phyloP scores from a whole-genome alignment of 345 rosid genomes.

The Rhizophora mangle region DNA sequence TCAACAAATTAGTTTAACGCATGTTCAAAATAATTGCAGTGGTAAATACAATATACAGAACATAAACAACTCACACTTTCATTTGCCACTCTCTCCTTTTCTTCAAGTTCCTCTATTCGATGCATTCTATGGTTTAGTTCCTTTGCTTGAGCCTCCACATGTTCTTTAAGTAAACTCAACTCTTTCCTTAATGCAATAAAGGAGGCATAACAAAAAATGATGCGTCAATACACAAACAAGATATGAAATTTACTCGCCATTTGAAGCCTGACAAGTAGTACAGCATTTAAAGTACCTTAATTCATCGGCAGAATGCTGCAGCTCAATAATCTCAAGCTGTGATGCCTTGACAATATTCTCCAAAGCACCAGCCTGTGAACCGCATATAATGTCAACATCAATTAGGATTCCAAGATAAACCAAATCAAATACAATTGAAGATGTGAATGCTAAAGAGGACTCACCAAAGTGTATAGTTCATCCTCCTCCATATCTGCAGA shows the following conservation, averaged over 20 bases:
- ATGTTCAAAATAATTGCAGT: background rate
- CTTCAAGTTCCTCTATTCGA: conserved; percentile 79
- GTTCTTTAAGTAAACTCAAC: conserved; percentile 57
- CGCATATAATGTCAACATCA: conserved; percentile 12
- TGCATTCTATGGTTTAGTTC: conserved; percentile 66
- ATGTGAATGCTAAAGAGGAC: conserved; percentile 17
- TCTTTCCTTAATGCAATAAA: conserved; percentile 74
- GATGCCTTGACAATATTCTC: conserved; percentile 91
- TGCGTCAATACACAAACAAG: conserved; percentile 16
- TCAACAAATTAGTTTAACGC: background rate
- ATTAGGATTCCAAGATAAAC: conserved; percentile 8
- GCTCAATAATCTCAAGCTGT: conserved; percentile 80
- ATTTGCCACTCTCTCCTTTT: conserved; percentile 86
- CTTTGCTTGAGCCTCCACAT: conserved; percentile 67
- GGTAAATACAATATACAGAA: background rate
- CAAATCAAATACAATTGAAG: background rate
- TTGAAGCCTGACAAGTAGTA: conserved; percentile 4
- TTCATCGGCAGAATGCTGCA: conserved; percentile 70
- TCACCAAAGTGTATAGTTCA: conserved; percentile 81
- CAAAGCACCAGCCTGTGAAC: conserved; percentile 80
- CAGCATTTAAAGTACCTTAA: conserved; percentile 49
- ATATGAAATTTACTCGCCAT: background rate
- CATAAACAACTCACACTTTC: conserved; percentile 66
- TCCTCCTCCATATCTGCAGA: conserved; percentile 53
- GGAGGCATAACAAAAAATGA: conserved; percentile 16